These are phyloP conservation scores for Fermentozyma sake DNA, from an alignment of 1,139 yeast genomes.

Conservation along the genomic window DNA sequence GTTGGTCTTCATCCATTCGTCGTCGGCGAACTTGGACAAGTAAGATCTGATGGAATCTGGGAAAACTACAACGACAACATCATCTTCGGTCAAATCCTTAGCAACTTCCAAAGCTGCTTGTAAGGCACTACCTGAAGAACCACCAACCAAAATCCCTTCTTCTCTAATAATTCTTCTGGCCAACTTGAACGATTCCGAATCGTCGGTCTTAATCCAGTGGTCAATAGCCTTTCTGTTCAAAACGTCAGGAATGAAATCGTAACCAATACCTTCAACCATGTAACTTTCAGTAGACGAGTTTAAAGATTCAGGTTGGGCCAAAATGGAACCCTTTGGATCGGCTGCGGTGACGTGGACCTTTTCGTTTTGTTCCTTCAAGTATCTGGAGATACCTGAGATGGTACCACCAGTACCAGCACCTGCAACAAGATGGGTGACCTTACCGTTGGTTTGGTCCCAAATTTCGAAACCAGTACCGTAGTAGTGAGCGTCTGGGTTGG, in stretches of 20 bases:
- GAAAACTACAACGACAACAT: slow-evolving; percentile 74
- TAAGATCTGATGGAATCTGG: slow-evolving; percentile 89
- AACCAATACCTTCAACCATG: slow-evolving; percentile 90
- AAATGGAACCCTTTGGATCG: slow-evolving; percentile 83
- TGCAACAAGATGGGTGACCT: slow-evolving; percentile 72
- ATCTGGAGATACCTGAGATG: slow-evolving; percentile 71
- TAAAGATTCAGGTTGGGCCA: slow-evolving; percentile 76
- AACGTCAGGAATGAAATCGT: slow-evolving; percentile 84
- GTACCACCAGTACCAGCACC: slow-evolving; percentile 95
- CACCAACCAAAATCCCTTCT: slow-evolving; percentile 87
- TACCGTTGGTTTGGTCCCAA: slow-evolving; percentile 76
- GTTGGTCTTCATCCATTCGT: slow-evolving; percentile 85
- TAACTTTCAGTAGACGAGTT: slow-evolving; percentile 59
- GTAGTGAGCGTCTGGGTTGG: slow-evolving; percentile 83
- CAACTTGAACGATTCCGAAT: slow-evolving; percentile 71
- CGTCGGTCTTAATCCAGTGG: slow-evolving; percentile 84
- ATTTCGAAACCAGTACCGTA: slow-evolving; percentile 84
- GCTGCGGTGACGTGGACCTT: slow-evolving; percentile 68
- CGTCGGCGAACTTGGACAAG: slow-evolving; percentile 84
- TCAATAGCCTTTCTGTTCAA: slow-evolving; percentile 65
- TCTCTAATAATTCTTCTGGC: slow-evolving; percentile 82
- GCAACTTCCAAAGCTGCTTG: slow-evolving; percentile 76
- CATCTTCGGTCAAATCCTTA: slow-evolving; percentile 67
- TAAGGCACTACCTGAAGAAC: slow-evolving; percentile 81
- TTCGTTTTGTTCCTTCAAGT: slow-evolving; percentile 68